Evolutionary conservation across 768 basidiomycete species (phyloP), one percentile per base, ranked within the genome.

Genomic region (Boletus subcaerulescens): DNA sequence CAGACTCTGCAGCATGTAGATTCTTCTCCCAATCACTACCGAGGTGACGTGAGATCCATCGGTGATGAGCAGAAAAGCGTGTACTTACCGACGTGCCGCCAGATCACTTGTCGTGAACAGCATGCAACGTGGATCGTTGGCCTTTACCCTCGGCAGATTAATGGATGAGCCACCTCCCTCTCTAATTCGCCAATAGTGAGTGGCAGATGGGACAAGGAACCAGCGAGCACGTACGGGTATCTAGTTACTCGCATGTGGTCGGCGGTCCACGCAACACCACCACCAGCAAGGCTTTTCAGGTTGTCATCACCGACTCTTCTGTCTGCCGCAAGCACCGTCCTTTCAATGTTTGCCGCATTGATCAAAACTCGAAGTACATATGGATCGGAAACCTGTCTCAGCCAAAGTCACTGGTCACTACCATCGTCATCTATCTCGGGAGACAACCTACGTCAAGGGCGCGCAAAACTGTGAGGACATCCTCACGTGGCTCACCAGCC

Each of bases 281-380:
- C 80, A 22, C 76, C 68, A 8, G 68, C 62, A 24, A 84, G 62
- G 24, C 65, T 52, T 51, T 64, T 60, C 39, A 89, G 72, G 24
- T 79, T 70, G 1, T 73, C 58, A 55, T 93, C 83, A 2, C 82
- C 94, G 36, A 85, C 81, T 0, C 64, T 66, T 72, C 93, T 91
- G 10, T 74, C 81, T 3, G 62, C 65, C 0, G 88, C 83, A 20
- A 98, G 77, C 10, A 93, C 70, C 3, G 77, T 80, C 15, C 79
- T 75, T 69, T 99, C 97, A 47, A 97, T 90, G 43, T 68, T 73
- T 20, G 74, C 72, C 48, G 78, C 75, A 68, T 93, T 93, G 71
- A 98, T 87, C 43, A 99, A 68, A 33, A 94, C 77, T 48, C 93
- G 90, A 29, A 85, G 74, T 3, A 95, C 89, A 55, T 83, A 84